Conservation (phyloP, 2,329 filamentous ascomycete genomes). For the Clonostachys rhizophaga region DNA sequence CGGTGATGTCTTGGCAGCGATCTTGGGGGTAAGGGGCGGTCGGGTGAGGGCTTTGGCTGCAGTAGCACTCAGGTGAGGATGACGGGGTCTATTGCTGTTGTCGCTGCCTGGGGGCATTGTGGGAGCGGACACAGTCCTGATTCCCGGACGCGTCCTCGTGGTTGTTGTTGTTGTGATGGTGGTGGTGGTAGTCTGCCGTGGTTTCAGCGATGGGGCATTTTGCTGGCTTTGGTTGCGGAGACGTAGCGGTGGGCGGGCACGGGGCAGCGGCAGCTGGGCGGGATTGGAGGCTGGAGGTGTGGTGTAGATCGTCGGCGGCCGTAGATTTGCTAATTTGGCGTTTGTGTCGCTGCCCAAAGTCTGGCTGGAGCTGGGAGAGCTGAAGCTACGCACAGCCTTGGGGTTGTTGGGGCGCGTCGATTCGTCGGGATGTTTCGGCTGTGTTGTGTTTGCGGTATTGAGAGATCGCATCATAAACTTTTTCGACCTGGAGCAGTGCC, state of each 20-base stretch:
- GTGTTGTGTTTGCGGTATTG: neutral
- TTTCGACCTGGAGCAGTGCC: no score
- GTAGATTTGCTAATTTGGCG: no score
- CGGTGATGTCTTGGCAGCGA: slow-evolving; percentile 34
- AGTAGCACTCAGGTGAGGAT: slow-evolving; percentile 63
- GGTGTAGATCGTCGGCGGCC: no score
- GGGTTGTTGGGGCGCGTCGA: no score
- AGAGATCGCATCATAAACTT: no score
- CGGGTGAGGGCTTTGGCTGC: slow-evolving; percentile 48
- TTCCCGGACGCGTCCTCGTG: slow-evolving; percentile 8
- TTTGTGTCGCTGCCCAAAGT: no score
- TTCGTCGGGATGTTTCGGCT: no score
- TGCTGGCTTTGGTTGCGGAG: slow-evolving; percentile 8
- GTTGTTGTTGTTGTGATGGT: slow-evolving; percentile 11
- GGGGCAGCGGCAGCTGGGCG: neutral
- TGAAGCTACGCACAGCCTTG: no score
- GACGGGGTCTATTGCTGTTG: slow-evolving; percentile 52
- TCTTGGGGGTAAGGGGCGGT: slow-evolving; percentile 50
- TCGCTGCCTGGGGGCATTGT: slow-evolving; percentile 42
- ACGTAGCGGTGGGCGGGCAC: slow-evolving; percentile 9
- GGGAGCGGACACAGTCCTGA: neutral
- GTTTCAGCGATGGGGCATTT: slow-evolving; percentile 19
- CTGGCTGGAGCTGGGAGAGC: no score
- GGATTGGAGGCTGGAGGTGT: no score
- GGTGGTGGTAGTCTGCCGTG: neutral